Evolutionary conservation across 169 alveolate genomes (phyloP), one percentile per base, ranked within the genome.

Genomic region (Amoebophrya sp.): DNA sequence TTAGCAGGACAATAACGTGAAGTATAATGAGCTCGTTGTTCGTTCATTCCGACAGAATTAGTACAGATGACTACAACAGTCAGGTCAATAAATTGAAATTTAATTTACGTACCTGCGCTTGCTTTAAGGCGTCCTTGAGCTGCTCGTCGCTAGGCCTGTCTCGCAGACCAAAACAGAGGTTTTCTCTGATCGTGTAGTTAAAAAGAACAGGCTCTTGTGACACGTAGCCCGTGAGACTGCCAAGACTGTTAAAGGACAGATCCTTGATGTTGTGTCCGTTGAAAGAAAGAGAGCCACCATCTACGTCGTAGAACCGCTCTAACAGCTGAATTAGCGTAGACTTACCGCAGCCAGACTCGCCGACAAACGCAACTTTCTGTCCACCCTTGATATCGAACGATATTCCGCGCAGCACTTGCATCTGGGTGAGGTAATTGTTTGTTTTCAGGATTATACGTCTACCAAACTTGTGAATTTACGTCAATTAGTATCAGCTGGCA

Each of bases 341-440:
- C 95, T 97, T 97, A 36, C 98, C 98, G 91, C 97, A 93, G 23
- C 98, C 98, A 12, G 97, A 94, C 78, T 94, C 96, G 29, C 98
- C 98, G 3, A 96, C 97, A 83, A 97, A 92, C 38, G 97, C 98
- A 10, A 95, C 95, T 24, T 94, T 95, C 92, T 95, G 93, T 54
- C 97, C 96, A 14, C 95, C 93, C 38, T 83, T 29, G 10, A 96
- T 90, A 41, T 91, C 91, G 89, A 96, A 91, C 18, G 89, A 65
- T 10, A 65, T 36, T 10, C 89, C 89, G 3, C n/a, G 18, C n/a
- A n/a, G n/a, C n/a, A n/a, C n/a, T n/a, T n/a, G n/a, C n/a, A n/a
- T n/a, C n/a, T n/a, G n/a, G n/a, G n/a, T n/a, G n/a, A n/a, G n/a
- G n/a, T n/a, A n/a, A n/a, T n/a, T n/a, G n/a, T n/a, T n/a, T n/a